A percentile compares a stretch with the other conserved stretches of the same genome.
phyloP scores from a whole-genome alignment of 108 stramenopile genomes.

The Conticribra weissflogii region DNA sequence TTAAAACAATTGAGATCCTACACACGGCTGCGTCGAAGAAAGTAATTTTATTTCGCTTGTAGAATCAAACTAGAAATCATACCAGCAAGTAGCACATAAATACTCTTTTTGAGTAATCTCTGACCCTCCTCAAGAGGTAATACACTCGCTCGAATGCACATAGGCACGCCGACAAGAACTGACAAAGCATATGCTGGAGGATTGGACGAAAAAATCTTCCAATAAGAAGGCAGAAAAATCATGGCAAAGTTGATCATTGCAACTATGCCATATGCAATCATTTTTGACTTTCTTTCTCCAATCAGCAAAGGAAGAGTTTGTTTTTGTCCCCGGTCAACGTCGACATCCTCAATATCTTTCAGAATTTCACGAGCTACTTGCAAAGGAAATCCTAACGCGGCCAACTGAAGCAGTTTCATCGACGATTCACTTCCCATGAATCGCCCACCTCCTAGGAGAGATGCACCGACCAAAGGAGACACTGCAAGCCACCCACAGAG shows the following conservation, averaged over 20 bases:
- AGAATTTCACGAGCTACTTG: conserved; percentile 40
- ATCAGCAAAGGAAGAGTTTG: conserved; percentile 37
- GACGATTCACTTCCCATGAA: neutral
- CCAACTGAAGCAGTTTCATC: conserved; percentile 18
- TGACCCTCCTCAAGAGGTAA: conserved; percentile 14
- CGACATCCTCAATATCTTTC: conserved; percentile 52
- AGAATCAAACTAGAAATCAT: conserved; percentile 31
- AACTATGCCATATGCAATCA: conserved; percentile 27
- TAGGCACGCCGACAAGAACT: conserved; percentile 12
- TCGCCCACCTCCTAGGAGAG: conserved; percentile 1
- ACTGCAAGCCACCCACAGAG: conserved; percentile 40
- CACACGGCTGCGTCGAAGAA: no score
- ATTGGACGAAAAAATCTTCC: conserved; percentile 17
- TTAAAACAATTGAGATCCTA: no score
- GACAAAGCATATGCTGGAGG: conserved; percentile 28
- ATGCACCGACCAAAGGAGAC: conserved; percentile 38
- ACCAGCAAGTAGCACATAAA: conserved; percentile 35
- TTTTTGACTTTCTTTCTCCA: conserved; percentile 14
- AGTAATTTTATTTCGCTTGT: conserved; percentile 12
- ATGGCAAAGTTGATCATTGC: conserved; percentile 2
- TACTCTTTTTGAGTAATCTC: conserved; percentile 37
- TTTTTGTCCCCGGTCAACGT: conserved; percentile 34
- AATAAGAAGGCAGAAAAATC: conserved; percentile 18
- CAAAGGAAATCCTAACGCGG: conserved; percentile 29
- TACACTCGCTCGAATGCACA: conserved; percentile 27